Evolutionary conservation across 1,139 yeast genomes (phyloP).

Genomic region (Blastobotrys arbuscula): DNA sequence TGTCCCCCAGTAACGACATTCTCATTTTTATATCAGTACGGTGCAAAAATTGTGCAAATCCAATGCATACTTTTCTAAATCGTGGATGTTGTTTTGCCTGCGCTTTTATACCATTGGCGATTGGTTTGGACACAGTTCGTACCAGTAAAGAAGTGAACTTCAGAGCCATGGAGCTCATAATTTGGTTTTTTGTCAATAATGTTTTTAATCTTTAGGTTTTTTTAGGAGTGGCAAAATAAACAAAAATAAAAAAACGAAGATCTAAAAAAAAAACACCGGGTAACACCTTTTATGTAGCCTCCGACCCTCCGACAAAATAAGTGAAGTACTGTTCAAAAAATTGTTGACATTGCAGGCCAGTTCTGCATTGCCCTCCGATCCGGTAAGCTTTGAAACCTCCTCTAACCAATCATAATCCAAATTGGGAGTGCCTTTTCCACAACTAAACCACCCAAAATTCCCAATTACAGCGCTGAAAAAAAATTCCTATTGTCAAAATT

Average conservation of each 20-base stretch:
- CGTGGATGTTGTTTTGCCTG: constrained; percentile 72
- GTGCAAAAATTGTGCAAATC: constrained; percentile 70
- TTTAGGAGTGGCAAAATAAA: not conserved
- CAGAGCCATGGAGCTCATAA: constrained; percentile 51
- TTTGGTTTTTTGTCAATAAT: not conserved
- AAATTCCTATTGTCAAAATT: not conserved
- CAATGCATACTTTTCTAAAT: constrained; percentile 58
- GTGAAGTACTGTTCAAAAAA: too few species aligned
- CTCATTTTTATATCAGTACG: constrained; percentile 58
- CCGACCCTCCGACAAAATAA: not conserved
- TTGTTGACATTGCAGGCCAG: too few species aligned
- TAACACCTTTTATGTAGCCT: not conserved
- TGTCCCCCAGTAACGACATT: constrained; percentile 59
- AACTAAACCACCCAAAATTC: not conserved
- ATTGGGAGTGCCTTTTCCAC: not conserved
- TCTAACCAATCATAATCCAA: not conserved
- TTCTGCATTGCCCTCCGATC: too few species aligned
- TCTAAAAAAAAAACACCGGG: too few species aligned
- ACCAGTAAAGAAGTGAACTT: constrained; percentile 71
- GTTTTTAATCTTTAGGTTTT: not conserved
- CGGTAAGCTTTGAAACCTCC: not conserved
- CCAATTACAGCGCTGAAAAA: not conserved
- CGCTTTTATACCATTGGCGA: constrained; percentile 63
- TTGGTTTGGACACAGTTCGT: constrained; percentile 76
- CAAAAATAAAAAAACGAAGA: too few species aligned